Evolutionary conservation across 2,329 filamentous ascomycete genomes (phyloP).

Genomic region (Colletotrichum tamarilloi): DNA sequence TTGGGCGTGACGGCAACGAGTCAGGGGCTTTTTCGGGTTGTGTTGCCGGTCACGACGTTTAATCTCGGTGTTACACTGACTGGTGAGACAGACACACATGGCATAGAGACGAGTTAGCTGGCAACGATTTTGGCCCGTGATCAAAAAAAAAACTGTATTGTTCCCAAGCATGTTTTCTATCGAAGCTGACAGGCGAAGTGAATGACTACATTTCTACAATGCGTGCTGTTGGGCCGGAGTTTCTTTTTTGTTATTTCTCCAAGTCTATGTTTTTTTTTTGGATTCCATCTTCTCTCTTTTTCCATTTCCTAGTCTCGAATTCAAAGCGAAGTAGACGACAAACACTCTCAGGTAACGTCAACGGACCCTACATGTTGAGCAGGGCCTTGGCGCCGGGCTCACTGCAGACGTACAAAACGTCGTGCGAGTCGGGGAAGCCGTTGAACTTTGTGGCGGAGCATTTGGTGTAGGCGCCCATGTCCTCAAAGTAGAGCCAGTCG

Average conservation of each 20-base stretch:
- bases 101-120: not conserved
- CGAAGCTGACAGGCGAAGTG: constrained; percentile 8
- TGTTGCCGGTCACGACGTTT: not conserved
- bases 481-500: constrained; percentile 98
- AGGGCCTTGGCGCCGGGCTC: constrained; percentile 87
- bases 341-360: too few species aligned
- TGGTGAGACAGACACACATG: not conserved
- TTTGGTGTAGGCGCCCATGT: constrained; percentile 99
- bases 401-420: constrained; percentile 94
- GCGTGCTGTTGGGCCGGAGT: constrained; percentile 11
- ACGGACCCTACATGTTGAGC: constrained; percentile 51
- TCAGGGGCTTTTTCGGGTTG: not conserved
- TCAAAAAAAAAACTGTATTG: constrained; percentile 1
- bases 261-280: not conserved
- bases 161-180: not conserved
- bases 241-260: not conserved
- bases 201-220: constrained; percentile 2
- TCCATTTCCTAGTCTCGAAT: not conserved
- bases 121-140: not conserved
- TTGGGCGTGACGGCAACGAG: too few species aligned
- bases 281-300: not conserved
- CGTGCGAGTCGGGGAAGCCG: constrained; percentile 91
- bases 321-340: not conserved
- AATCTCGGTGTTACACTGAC: too few species aligned
- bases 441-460: constrained; percentile 99